phyloP scores from a whole-genome alignment of 495 filamentous ascomycete genomes.

The Evernia prunastri region DNA sequence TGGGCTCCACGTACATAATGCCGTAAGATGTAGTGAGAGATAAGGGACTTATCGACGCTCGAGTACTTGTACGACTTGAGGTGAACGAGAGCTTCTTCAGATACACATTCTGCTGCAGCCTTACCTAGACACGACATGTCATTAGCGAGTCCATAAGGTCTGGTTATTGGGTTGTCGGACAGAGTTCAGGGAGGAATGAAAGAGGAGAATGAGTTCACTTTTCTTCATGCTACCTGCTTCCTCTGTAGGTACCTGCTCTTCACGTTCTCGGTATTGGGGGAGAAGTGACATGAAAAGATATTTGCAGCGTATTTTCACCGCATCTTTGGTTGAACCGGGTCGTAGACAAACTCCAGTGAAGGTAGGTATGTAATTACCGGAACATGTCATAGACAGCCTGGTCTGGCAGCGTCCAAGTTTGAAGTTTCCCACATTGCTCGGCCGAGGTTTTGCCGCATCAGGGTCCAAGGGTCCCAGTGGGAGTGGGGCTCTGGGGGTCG shows the following conservation, averaged over 20 bases:
- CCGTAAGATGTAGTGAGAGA: conserved; percentile 86
- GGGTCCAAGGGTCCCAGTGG: too few species aligned
- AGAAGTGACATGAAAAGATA: conserved; percentile 15
- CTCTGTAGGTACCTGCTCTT: background rate
- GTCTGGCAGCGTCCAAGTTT: too few species aligned
- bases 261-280: conserved; percentile 12
- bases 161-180: background rate
- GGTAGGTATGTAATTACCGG: too few species aligned
- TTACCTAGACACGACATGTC: conserved; percentile 17
- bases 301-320: background rate
- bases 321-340: background rate
- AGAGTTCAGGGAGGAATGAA: background rate
- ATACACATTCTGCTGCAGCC: conserved; percentile 55
- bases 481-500: too few species aligned
- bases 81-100: conserved; percentile 67
- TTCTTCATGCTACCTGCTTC: conserved; percentile 13
- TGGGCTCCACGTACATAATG: conserved; percentile 68
- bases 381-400: too few species aligned
- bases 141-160: background rate
- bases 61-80: conserved; percentile 96
- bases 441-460: too few species aligned
- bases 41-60: conserved; percentile 90
- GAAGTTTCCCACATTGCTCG: too few species aligned
- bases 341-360: background rate
- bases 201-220: background rate